Evolutionary conservation across 1,284 basidiomycete genomes (phyloP), one percentile per base, ranked within the genome.

Genomic region (Golubevia pallescens): DNA sequence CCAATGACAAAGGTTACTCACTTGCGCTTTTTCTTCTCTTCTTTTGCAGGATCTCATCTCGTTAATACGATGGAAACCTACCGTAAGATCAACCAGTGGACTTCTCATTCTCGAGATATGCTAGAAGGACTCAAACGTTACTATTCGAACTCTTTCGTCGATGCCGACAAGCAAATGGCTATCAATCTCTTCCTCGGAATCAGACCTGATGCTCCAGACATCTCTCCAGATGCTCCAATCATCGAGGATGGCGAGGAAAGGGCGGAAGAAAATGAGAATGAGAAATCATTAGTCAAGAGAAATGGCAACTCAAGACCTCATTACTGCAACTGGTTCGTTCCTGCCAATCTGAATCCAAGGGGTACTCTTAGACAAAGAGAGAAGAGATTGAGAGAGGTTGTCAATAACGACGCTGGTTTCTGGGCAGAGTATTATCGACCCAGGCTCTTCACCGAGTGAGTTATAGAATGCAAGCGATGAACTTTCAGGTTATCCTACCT

Each of bases 11-110:
- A n/a, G n/a, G n/a, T n/a, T n/a, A n/a, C n/a, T n/a, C n/a, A n/a
- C n/a, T n/a, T n/a, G n/a, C n/a, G n/a, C n/a, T n/a, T 13, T 34
- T 20, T 20, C 57, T 32, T 14, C 21, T 21, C 19, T 38, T 16
- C 6, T 14, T 14, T 60, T 58, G 77, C 80, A 42, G 81, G 82
- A 1, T 95, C 93, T 80, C 95, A 95, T 0, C 90, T 99, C 4
- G 96, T 99, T 51, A 99, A 99, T 78, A 90, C 96, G 1, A 94
- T 98, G 7, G 95, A 99, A 84, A 98, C 94, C 0, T 99, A 99
- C 81, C 90, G 95, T 54, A 90, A 95, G 24, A 95, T 96, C 89
- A 86, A 86, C 63, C 95, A 97, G 74, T 99, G 96, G 95, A 95
- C 94, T 77, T 96, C 93, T 75, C 97, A 98, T 86, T 97, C 95